phyloP scores from a whole-genome alignment of 169 alveolate genomes.

The Cryptosporidium sp. region DNA sequence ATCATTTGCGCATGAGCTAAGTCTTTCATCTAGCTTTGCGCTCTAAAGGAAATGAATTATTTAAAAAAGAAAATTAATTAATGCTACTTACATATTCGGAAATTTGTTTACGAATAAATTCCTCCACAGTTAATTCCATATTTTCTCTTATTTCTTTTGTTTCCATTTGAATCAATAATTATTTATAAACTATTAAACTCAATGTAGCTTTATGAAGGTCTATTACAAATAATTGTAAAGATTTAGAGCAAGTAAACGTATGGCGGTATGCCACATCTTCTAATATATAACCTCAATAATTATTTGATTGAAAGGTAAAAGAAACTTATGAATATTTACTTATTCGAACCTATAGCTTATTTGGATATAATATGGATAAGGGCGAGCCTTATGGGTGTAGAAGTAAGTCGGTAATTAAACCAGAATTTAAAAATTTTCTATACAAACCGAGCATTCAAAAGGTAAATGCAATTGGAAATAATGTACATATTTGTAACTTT shows the following conservation, averaged over 20 bases:
- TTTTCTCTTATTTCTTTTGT: conserved; percentile 7
- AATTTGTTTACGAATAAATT: conserved; percentile 28
- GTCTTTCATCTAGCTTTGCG: conserved; percentile 32
- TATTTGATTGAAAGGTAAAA: conserved; percentile 8
- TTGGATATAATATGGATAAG: conserved; percentile 22
- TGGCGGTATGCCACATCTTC: conserved; percentile 26
- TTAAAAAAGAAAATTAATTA: neutral
- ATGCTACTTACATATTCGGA: conserved; percentile 37
- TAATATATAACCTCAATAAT: neutral
- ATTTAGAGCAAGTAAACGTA: conserved; percentile 14
- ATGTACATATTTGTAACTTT: conserved; percentile 22
- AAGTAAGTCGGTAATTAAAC: conserved; percentile 2
- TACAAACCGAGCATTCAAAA: conserved; percentile 19
- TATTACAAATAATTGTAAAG: neutral
- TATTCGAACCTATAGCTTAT: neutral
- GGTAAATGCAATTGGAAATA: neutral
- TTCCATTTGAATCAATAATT: conserved; percentile 3
- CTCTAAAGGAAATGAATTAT: neutral
- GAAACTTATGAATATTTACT: conserved; percentile 15
- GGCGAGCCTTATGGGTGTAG: conserved; percentile 26
- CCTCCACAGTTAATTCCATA: conserved; percentile 62
- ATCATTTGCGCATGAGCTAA: neutral
- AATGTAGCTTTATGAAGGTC: neutral
- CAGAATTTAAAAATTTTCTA: neutral
- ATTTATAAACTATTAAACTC: neutral